Conservation (phyloP, 805 yeast species). For the Scheffersomyces stipitis region DNA sequence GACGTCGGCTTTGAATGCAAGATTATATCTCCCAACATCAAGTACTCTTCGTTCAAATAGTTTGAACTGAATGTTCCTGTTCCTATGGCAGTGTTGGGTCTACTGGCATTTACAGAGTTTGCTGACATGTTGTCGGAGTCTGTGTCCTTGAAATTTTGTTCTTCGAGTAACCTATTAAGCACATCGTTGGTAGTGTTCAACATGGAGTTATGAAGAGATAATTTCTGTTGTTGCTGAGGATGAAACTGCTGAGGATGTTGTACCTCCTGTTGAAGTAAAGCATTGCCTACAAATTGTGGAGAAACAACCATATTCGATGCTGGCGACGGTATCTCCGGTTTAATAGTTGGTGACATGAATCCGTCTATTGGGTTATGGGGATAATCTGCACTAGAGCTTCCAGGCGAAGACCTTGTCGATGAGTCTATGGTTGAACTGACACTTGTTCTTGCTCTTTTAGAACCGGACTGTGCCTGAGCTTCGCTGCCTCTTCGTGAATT, state of each 20-base stretch:
- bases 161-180: constrained; percentile 17
- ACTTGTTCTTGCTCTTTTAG: neutral
- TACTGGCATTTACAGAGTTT: constrained; percentile 4
- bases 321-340: too few relatives aligned
- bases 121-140: constrained; percentile 13
- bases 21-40: constrained; percentile 50
- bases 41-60: constrained; percentile 51
- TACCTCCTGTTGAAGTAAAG: too few relatives aligned
- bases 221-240: neutral
- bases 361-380: too few relatives aligned
- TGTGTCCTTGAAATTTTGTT: neutral
- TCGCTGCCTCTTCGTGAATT: constrained; percentile 2
- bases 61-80: constrained; percentile 38
- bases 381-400: too few relatives aligned
- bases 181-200: constrained; percentile 17
- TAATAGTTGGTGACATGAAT: too few relatives aligned
- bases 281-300: constrained; percentile 1
- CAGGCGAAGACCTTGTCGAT: neutral
- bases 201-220: constrained; percentile 14
- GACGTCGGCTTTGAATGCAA: constrained; percentile 38
- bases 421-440: neutral
- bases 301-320: too few relatives aligned
- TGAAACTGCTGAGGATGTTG: neutral
- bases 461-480: neutral
- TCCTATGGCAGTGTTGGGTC: constrained; percentile 3